phyloP scores from a whole-genome alignment of 192 early-diverging fungal species.

The Helicostylum pulchrum region DNA sequence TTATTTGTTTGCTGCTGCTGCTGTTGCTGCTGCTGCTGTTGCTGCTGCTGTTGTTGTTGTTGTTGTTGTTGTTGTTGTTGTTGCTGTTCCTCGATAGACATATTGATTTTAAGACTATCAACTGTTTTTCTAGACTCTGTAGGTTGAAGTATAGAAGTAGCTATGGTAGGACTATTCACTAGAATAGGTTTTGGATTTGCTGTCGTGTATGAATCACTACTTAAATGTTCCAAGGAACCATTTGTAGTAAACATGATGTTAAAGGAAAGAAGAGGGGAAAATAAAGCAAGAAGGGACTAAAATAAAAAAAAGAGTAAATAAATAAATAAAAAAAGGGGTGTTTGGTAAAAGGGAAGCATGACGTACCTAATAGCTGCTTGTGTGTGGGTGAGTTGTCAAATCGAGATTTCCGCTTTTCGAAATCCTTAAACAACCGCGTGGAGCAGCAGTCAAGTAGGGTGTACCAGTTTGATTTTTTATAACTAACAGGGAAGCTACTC shows the following conservation, averaged over 20 bases:
- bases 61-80: background rate
- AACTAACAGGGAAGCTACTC: background rate
- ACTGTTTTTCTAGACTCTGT: background rate
- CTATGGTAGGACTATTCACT: slow-evolving; percentile 1
- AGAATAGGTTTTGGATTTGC: slow-evolving; percentile 7
- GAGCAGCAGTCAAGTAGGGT: too few relatives aligned
- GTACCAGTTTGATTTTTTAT: background rate
- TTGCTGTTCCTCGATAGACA: background rate
- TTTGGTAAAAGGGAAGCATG: too few relatives aligned
- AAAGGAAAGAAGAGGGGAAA: background rate
- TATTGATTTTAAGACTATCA: background rate
- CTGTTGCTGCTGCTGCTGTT: background rate
- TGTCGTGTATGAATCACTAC: background rate
- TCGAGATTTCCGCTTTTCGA: too few relatives aligned
- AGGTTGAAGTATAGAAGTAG: background rate
- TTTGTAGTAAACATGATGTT: background rate
- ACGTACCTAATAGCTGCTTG: too few relatives aligned
- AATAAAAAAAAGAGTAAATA: background rate
- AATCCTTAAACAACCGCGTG: too few relatives aligned
- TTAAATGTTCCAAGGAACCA: background rate
- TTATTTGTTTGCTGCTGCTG: background rate
- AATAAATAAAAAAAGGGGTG: background rate
- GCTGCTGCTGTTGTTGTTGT: too few relatives aligned
- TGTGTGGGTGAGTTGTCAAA: too few relatives aligned
- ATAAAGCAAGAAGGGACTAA: background rate